Conservation (phyloP, 257 asterid genomes). For the Solanum sejunctum region DNA sequence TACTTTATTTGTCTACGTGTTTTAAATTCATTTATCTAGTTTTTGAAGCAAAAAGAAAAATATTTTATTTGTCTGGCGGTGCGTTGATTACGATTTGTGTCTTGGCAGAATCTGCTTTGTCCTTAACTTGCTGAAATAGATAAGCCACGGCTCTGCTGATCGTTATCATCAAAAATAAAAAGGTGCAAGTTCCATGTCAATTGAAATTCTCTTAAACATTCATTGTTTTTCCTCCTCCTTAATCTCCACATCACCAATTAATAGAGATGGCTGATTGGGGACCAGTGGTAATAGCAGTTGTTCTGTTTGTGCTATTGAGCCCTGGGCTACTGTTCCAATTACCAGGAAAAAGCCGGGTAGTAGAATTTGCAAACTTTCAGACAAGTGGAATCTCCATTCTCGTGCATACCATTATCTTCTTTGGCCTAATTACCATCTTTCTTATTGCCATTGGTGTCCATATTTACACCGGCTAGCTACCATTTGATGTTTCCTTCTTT, state of each 20-base stretch:
- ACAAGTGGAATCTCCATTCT: constrained; percentile 66
- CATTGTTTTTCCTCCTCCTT: neutral
- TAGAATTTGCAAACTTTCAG: constrained; percentile 69
- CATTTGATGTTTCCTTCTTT: neutral
- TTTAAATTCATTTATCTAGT: neutral
- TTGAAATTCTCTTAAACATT: neutral
- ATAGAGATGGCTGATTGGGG: constrained; percentile 83
- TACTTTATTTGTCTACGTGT: neutral
- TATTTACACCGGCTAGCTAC: constrained; percentile 41
- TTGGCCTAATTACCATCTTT: constrained; percentile 68
- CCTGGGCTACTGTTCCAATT: constrained; percentile 83
- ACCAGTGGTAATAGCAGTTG: constrained; percentile 76
- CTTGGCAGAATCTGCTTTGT: neutral
- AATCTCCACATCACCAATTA: neutral
- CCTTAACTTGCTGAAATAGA: neutral
- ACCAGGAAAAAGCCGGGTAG: constrained; percentile 54
- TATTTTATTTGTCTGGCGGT: neutral
- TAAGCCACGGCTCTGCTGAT: neutral
- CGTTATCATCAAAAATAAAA: neutral
- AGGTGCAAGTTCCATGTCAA: neutral
- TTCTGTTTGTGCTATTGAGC: constrained; percentile 67
- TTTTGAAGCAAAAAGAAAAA: neutral
- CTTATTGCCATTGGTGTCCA: constrained; percentile 71
- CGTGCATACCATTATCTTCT: constrained; percentile 63
- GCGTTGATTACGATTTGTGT: neutral